Conservation (phyloP, 192 early-diverging fungal species). For the Helicostylum pulchrum region DNA sequence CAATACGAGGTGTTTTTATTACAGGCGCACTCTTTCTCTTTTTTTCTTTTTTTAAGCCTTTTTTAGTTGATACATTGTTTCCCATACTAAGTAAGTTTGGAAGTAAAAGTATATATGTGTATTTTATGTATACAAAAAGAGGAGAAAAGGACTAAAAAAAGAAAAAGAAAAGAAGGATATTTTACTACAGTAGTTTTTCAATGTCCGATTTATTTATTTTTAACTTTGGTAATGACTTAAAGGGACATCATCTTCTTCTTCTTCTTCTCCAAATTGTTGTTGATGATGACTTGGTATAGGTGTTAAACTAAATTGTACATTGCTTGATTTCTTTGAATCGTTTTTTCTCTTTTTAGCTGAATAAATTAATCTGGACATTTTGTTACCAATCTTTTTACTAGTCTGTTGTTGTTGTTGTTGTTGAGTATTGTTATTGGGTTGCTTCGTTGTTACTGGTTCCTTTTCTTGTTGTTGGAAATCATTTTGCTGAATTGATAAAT, state of each 20-base stretch:
- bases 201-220: neutral
- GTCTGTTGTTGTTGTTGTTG: neutral
- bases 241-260: conserved; percentile 21
- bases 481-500: conserved; percentile 57
- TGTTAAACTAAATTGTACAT: conserved; percentile 1
- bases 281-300: neutral
- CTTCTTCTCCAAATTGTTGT: conserved; percentile 6
- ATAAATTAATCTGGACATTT: conserved; percentile 5
- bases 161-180: neutral
- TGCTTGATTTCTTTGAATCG: neutral
- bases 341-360: conserved; percentile 5
- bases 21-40: conserved; percentile 1
- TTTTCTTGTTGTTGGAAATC: conserved; percentile 4
- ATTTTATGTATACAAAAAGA: neutral
- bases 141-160: neutral
- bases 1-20: conserved; percentile 17
- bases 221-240: conserved; percentile 17
- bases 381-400: neutral
- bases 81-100: conserved; percentile 2
- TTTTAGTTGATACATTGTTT: conserved; percentile 11
- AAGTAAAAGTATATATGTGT: too few species aligned
- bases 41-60: conserved; percentile 14
- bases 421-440: neutral
- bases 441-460: neutral
- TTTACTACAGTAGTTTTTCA: neutral